Evolutionary conservation across 2,329 filamentous ascomycete genomes (phyloP).

Genomic region (Shiraia bambusicola): DNA sequence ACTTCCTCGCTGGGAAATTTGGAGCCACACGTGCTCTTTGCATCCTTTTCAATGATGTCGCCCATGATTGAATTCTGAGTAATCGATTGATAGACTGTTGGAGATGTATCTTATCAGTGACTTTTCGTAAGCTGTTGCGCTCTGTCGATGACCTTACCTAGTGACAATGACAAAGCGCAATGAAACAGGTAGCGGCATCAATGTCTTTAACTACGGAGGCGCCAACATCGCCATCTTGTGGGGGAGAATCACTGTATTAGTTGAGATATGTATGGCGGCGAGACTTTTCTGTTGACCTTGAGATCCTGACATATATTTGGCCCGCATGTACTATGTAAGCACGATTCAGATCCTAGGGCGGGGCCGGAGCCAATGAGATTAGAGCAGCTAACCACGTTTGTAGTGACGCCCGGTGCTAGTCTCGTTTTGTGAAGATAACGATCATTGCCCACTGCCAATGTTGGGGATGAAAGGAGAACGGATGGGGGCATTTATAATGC

Average conservation of each 20-base stretch:
- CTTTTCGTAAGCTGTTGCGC: conserved; percentile 1
- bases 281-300: conserved; percentile 18
- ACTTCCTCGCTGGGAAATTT: conserved; percentile 25
- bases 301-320: conserved; percentile 14
- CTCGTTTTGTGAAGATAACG: conserved; percentile 26
- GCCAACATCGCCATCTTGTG: too few species aligned
- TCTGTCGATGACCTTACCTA: too few species aligned
- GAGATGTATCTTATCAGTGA: conserved; percentile 8
- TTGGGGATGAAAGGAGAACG: conserved; percentile 15
- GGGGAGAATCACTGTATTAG: too few species aligned
- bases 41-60: conserved; percentile 32
- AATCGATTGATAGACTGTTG: too few species aligned
- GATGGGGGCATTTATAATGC: conserved; percentile 11
- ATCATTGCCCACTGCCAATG: conserved; percentile 22
- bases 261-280: too few species aligned
- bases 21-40: conserved; percentile 8
- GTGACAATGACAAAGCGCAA: too few species aligned
- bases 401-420: conserved; percentile 23
- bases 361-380: conserved; percentile 27
- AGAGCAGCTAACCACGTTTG: conserved; percentile 19
- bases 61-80: too few species aligned
- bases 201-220: too few species aligned
- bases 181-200: too few species aligned
- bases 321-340: conserved; percentile 1
- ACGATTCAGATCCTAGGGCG: conserved; percentile 20